These are phyloP conservation scores for Delitschia confertaspora DNA, from an alignment of 495 filamentous ascomycete genomes.

Conservation along the genomic window DNA sequence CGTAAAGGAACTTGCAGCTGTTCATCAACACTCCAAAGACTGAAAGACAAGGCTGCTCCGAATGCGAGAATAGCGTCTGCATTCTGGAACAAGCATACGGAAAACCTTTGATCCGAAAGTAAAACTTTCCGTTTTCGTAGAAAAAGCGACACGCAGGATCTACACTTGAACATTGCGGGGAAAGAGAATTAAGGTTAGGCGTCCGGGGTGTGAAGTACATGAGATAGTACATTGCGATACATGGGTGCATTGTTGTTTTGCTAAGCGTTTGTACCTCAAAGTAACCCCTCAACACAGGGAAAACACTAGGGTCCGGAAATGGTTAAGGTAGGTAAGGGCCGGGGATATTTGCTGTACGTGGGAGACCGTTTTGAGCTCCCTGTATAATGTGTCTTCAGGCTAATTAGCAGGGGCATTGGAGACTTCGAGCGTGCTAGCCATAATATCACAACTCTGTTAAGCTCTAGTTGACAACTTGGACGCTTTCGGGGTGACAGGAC, in stretches of 20 bases:
- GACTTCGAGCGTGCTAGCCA: slow-evolving; percentile 16
- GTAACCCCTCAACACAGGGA: slow-evolving; percentile 11
- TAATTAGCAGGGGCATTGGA: slow-evolving; percentile 16
- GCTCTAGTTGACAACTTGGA: background rate
- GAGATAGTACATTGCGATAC: no score
- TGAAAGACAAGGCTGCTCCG: slow-evolving; percentile 14
- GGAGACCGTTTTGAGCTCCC: slow-evolving; percentile 6
- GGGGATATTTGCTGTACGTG: slow-evolving; percentile 14
- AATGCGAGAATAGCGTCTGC: slow-evolving; percentile 10
- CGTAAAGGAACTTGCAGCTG: slow-evolving; percentile 13
- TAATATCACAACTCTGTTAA: slow-evolving; percentile 16
- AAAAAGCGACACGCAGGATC: slow-evolving; percentile 21
- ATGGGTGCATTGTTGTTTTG: slow-evolving; percentile 11
- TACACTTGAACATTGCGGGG: slow-evolving; percentile 25
- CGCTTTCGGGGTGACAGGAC: slow-evolving; percentile 1
- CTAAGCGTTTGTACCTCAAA: slow-evolving; percentile 18
- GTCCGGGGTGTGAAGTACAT: no score
- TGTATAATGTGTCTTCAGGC: slow-evolving; percentile 8
- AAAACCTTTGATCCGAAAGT: no score
- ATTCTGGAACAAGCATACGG: slow-evolving; percentile 7
- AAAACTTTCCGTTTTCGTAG: no score
- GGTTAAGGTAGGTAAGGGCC: slow-evolving; percentile 9
- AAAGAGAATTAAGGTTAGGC: slow-evolving; percentile 14
- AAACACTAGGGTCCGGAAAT: background rate
- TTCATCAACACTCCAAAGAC: background rate